phyloP scores from a whole-genome alignment of 2,329 filamentous ascomycete genomes.

The Monosporascus sp. region DNA sequence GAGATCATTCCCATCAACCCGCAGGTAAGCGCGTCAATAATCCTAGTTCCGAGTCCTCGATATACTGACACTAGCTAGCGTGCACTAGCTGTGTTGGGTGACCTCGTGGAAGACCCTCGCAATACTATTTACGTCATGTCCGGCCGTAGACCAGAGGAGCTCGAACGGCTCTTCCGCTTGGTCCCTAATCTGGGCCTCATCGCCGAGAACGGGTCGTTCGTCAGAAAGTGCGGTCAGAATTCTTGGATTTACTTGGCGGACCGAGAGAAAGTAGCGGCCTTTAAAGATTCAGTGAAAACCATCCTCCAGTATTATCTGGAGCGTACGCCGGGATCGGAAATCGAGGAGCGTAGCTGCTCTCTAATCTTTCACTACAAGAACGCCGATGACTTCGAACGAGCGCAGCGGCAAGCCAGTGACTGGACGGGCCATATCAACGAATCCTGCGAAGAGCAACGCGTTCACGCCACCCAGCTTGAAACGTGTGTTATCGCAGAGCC shows the following conservation, averaged over 20 bases:
- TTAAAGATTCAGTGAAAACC: conserved; percentile 78
- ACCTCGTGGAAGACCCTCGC: conserved; percentile 70
- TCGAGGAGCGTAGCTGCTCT: conserved; percentile 89
- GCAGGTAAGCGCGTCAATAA: conserved; percentile 35
- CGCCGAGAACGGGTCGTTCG: conserved; percentile 90
- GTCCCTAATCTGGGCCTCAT: conserved; percentile 83
- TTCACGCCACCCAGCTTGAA: conserved; percentile 78
- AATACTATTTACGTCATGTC: conserved; percentile 96
- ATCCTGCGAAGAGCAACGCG: conserved; percentile 74
- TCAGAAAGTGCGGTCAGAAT: conserved; percentile 63
- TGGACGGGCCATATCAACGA: conserved; percentile 95
- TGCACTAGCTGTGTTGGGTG: conserved; percentile 75
- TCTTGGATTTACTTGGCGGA: conserved; percentile 78
- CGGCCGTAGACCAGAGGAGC: conserved; percentile 77
- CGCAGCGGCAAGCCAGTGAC: conserved; percentile 76
- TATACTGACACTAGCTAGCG: conserved; percentile 42
- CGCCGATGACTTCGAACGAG: conserved; percentile 70
- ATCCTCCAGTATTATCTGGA: conserved; percentile 89
- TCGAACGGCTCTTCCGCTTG: conserved; percentile 78
- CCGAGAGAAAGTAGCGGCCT: conserved; percentile 60
- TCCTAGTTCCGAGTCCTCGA: not conserved
- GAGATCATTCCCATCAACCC: conserved; percentile 83
- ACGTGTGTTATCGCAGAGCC: conserved; percentile 81
- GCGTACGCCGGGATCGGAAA: conserved; percentile 78
- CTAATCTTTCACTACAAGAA: conserved; percentile 86